Evolutionary conservation across 1,284 basidiomycete genomes (phyloP).

Genomic region (Moesziomyces globuligerus): DNA sequence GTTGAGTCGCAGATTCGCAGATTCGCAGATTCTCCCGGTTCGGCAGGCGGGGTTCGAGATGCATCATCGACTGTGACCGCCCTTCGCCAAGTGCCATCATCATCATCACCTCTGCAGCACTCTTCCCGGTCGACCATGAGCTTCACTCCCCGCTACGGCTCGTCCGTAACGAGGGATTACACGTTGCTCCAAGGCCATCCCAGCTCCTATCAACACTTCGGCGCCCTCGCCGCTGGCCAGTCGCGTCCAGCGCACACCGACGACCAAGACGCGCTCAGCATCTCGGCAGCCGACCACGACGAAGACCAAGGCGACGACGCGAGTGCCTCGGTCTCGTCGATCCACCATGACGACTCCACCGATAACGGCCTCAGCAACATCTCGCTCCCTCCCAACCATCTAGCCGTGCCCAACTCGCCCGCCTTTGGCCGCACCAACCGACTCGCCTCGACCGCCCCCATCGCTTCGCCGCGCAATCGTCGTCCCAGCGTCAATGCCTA

Average conservation of each 20-base stretch:
- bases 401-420: slow-evolving; percentile 16
- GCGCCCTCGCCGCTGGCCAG: slow-evolving; percentile 14
- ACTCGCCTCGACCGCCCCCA: slow-evolving; percentile 15
- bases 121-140: slow-evolving; percentile 18
- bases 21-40: too few relatives aligned
- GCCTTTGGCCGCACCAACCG: slow-evolving; percentile 32
- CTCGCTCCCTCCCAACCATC: slow-evolving; percentile 31
- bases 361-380: slow-evolving; percentile 38
- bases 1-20: too few relatives aligned
- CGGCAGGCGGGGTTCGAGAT: too few relatives aligned
- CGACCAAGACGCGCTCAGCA: slow-evolving; percentile 7
- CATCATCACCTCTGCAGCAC: slow-evolving; percentile 1
- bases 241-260: slow-evolving; percentile 4
- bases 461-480: slow-evolving; percentile 31
- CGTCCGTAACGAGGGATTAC: slow-evolving; percentile 48
- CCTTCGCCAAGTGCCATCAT: too few relatives aligned
- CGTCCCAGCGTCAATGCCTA: slow-evolving; percentile 44
- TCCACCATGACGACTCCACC: slow-evolving; percentile 23
- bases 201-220: slow-evolving; percentile 44
- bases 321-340: slow-evolving; percentile 26
- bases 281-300: slow-evolving; percentile 12
- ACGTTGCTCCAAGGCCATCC: slow-evolving; percentile 46
- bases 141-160: slow-evolving; percentile 49
- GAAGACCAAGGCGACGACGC: slow-evolving; percentile 11
- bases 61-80: too few relatives aligned